These are phyloP conservation scores for Rehmannia glutinosa DNA, from an alignment of 257 asterid genomes.

Conservation along the genomic window DNA sequence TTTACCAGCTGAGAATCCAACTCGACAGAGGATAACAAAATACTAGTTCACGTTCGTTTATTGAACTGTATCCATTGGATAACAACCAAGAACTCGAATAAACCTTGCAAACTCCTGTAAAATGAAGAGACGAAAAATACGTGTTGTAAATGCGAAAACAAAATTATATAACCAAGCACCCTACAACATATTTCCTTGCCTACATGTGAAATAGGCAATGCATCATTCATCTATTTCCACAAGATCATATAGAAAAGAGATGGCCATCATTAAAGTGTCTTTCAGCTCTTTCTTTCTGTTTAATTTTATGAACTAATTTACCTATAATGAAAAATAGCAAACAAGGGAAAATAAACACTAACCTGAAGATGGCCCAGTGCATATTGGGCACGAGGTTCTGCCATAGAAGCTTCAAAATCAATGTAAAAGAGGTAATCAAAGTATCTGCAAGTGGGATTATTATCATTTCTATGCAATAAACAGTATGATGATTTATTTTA, in stretches of 20 bases:
- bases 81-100: constrained; percentile 27
- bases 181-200: too few relatives aligned
- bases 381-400: constrained; percentile 78
- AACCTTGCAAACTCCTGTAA: constrained; percentile 26
- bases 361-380: constrained; percentile 76
- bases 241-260: too few relatives aligned
- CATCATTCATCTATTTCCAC: too few relatives aligned
- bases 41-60: neutral
- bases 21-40: neutral
- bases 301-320: neutral
- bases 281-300: too few relatives aligned
- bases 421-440: constrained; percentile 92
- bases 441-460: constrained; percentile 53
- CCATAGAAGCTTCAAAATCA: constrained; percentile 97
- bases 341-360: neutral
- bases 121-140: neutral
- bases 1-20: neutral
- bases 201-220: neutral
- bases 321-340: neutral
- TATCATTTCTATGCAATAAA: constrained; percentile 9
- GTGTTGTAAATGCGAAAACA: too few relatives aligned
- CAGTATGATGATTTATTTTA: neutral
- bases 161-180: too few relatives aligned
- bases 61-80: constrained; percentile 12
- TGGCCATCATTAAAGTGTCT: too few relatives aligned